Base-by-base conservation (phyloP, 306 rosid species). In the Trifolium pratense region DNA sequence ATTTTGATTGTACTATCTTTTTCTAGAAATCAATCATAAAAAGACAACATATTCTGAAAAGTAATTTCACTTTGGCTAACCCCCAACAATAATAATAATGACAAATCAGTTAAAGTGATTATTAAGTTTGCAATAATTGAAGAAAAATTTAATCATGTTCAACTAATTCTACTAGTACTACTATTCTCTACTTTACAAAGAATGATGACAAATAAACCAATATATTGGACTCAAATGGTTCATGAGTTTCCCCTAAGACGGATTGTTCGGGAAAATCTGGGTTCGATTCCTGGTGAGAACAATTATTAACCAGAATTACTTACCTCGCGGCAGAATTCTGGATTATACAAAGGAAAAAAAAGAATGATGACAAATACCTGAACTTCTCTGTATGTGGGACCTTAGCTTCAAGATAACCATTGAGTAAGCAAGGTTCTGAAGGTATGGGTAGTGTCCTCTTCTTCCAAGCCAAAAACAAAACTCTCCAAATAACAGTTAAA, bases 391-490 rank as follows among this genome's bases (percentile, higher is more conserved):
- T 89, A 80, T 84, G 87, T 29, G 90, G 89, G 56, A 83, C 86
- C 75, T 81, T 82, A 63, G 96, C 88, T 59, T 85, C 78, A 43
- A 66, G 76, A 84, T 79, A 94, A 43, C 87, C 89, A 80, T 89
- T 83, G 75, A 94, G 84, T 70, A 84, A 81, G 80, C 70, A 64
- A 7, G 92, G 91, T 40, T 87, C 84, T 70, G 92, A 58, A 77
- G 97, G 96, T 13, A 31, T 16, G 60, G 85, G 68, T 17, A 63
- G 83, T 20, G 1, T 75, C 79, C 91, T 87, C 70, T 89, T 94
- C 81, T 84, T 89, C 97, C 95, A 94, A 18, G 98, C 96, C 89
- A 94, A 74, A 58, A 94, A 39, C 21, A 88, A n/a, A 3, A 94
- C 96, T 61, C 88, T 89, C 95, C 97, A 94, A 67, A 94, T 87